Conservation (phyloP, 1,139 yeast species). For the Suzukiozyma palmioleophila region DNA sequence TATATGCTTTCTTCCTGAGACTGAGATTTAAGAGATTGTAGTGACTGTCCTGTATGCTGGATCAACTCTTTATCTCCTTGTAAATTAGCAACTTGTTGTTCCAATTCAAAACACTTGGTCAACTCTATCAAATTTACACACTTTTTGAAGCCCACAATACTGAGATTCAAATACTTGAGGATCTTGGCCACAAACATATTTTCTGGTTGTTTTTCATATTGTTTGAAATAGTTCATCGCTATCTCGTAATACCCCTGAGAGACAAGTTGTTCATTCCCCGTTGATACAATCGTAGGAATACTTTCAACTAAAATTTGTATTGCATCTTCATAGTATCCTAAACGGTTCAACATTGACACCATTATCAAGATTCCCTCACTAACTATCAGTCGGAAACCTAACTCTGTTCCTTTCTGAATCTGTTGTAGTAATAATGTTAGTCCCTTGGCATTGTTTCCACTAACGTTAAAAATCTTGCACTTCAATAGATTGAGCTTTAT, state of each 20-base stretch:
- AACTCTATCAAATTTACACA: slow-evolving; percentile 26
- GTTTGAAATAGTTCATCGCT: slow-evolving; percentile 23
- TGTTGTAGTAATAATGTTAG: slow-evolving; percentile 43
- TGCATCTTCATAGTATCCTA: slow-evolving; percentile 35
- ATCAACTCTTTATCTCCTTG: slow-evolving; percentile 24
- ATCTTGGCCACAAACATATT: slow-evolving; percentile 20
- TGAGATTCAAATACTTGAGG: slow-evolving; percentile 32
- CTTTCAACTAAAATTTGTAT: slow-evolving; percentile 26
- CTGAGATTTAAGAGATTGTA: slow-evolving; percentile 25
- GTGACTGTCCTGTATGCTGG: slow-evolving; percentile 29
- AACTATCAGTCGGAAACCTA: slow-evolving; percentile 36
- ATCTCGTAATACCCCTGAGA: slow-evolving; percentile 37
- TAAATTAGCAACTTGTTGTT: slow-evolving; percentile 28
- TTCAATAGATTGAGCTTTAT: slow-evolving; percentile 43
- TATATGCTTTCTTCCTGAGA: slow-evolving; percentile 28
- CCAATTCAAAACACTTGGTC: slow-evolving; percentile 27
- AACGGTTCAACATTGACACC: slow-evolving; percentile 30
- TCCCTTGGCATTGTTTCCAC: slow-evolving; percentile 38
- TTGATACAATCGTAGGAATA: slow-evolving; percentile 38
- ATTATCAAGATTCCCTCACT: slow-evolving; percentile 39
- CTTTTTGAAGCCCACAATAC: slow-evolving; percentile 43
- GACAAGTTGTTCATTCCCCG: slow-evolving; percentile 27
- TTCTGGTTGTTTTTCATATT: slow-evolving; percentile 1
- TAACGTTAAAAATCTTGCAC: slow-evolving; percentile 32
- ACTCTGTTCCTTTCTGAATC: slow-evolving; percentile 34